Conservation (phyloP, 495 filamentous ascomycete genomes). For the Cryomyces antarcticus region DNA sequence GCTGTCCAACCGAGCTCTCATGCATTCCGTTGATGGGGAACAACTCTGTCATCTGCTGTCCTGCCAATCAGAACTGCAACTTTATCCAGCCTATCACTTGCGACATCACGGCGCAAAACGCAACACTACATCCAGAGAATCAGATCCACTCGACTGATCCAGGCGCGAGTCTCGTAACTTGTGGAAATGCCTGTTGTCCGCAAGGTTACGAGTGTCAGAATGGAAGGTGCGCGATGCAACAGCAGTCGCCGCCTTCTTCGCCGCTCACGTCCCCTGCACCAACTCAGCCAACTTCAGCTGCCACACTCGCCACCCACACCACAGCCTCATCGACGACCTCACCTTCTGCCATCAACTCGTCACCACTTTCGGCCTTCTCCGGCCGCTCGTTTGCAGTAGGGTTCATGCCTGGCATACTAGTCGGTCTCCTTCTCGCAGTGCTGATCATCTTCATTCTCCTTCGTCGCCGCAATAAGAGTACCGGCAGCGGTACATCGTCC, state of each 20-base stretch:
- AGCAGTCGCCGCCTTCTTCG: constrained; percentile 1
- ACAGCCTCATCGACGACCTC: constrained; percentile 1
- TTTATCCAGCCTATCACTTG: constrained; percentile 53
- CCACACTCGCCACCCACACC: constrained; percentile 11
- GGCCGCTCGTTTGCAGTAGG: constrained; percentile 34
- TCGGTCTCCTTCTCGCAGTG: constrained; percentile 29
- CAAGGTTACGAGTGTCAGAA: constrained; percentile 53
- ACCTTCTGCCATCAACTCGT: constrained; percentile 8
- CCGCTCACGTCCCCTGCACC: neutral
- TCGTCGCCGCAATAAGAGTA: constrained; percentile 9
- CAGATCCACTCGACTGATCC: constrained; percentile 51
- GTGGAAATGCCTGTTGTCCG: constrained; percentile 41
- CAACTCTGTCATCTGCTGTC: constrained; percentile 64
- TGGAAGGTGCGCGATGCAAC: constrained; percentile 21
- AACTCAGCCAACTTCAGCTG: neutral
- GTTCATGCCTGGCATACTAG: constrained; percentile 40
- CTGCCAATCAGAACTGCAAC: constrained; percentile 35
- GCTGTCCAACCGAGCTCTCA: constrained; percentile 40
- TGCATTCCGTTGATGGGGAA: constrained; percentile 43
- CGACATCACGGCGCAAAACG: constrained; percentile 45
- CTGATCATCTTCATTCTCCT: constrained; percentile 24
- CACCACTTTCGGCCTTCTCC: constrained; percentile 15
- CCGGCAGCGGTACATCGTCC: constrained; percentile 20
- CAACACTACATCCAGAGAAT: constrained; percentile 34
- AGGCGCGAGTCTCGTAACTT: constrained; percentile 24